phyloP scores from a whole-genome alignment of 345 rosid genomes.

The Melastoma malabathricum region DNA sequence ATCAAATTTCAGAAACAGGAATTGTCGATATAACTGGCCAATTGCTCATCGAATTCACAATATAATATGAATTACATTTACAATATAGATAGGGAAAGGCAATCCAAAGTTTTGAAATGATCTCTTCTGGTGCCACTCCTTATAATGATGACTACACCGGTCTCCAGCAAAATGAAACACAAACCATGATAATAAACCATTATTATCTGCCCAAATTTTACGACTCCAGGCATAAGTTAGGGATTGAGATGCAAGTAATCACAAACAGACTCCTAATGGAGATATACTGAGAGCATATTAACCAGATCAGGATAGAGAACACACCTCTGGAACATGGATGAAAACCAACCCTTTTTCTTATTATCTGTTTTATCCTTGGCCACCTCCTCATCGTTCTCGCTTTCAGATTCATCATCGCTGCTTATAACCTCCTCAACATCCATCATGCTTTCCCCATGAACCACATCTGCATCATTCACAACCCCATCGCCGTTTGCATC shows the following conservation, averaged over 20 bases:
- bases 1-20: too few species aligned
- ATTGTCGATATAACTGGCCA: too few species aligned
- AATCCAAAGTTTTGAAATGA: too few species aligned
- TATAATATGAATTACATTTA: too few species aligned
- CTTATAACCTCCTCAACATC: slow-evolving; percentile 80
- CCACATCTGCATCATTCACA: slow-evolving; percentile 53
- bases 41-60: too few species aligned
- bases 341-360: slow-evolving; percentile 92
- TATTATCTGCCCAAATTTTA: too few species aligned
- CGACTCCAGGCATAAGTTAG: too few species aligned
- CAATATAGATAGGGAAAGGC: too few species aligned
- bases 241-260: neutral
- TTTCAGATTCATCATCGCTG: slow-evolving; percentile 80
- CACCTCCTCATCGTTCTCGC: slow-evolving; percentile 52
- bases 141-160: too few species aligned
- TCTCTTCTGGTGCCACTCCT: too few species aligned
- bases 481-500: slow-evolving; percentile 41
- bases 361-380: slow-evolving; percentile 49
- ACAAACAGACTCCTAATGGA: neutral
- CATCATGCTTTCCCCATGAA: slow-evolving; percentile 98
- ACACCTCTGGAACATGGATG: slow-evolving; percentile 94
- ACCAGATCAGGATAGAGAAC: neutral
- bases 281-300: neutral
- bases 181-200: too few species aligned
- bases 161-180: too few species aligned